Percentiles rank a stretch among this genome's conserved stretches.
These are phyloP conservation scores for Yamadazyma sp. DNA, from an alignment of 1,139 yeast genomes.

Conservation along the genomic window DNA sequence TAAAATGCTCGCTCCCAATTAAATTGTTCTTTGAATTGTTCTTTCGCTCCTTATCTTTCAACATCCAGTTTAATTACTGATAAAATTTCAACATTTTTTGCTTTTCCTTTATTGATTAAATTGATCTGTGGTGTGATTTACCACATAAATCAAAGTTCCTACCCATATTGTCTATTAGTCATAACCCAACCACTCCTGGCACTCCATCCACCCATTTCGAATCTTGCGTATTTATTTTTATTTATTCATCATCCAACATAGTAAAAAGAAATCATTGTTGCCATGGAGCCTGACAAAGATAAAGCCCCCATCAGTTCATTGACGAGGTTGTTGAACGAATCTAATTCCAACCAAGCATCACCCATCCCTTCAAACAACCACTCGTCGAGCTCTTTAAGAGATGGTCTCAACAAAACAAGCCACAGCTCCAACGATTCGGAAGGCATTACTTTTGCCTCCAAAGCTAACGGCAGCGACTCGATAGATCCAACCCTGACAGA, in stretches of 20 bases:
- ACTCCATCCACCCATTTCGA: too few species aligned
- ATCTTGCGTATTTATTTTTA: too few species aligned
- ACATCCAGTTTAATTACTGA: conserved; percentile 1
- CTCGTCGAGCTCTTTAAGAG: conserved; percentile 23
- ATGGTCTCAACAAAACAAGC: conserved; percentile 11
- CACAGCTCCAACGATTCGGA: conserved; percentile 17
- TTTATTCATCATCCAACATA: too few species aligned
- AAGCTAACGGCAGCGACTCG: not conserved
- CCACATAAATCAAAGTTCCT: too few species aligned
- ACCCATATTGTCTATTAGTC: too few species aligned
- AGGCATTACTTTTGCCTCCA: conserved; percentile 19
- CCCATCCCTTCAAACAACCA: conserved; percentile 28
- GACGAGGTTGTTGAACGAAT: conserved; percentile 43
- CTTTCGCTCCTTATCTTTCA: conserved; percentile 6
- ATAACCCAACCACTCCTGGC: too few species aligned
- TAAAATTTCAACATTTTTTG: not conserved
- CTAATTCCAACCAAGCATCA: conserved; percentile 27
- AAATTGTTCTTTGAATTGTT: not conserved
- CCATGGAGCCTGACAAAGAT: conserved; percentile 6
- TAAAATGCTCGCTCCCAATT: conserved; percentile 5
- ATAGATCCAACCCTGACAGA: not conserved
- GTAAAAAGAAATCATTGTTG: not conserved
- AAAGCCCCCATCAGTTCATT: conserved; percentile 30
- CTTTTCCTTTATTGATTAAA: not conserved
- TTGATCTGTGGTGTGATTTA: not conserved